Conservation (phyloP, 352 stramenopile genomes). For the Aphanomyces euteiches region DNA sequence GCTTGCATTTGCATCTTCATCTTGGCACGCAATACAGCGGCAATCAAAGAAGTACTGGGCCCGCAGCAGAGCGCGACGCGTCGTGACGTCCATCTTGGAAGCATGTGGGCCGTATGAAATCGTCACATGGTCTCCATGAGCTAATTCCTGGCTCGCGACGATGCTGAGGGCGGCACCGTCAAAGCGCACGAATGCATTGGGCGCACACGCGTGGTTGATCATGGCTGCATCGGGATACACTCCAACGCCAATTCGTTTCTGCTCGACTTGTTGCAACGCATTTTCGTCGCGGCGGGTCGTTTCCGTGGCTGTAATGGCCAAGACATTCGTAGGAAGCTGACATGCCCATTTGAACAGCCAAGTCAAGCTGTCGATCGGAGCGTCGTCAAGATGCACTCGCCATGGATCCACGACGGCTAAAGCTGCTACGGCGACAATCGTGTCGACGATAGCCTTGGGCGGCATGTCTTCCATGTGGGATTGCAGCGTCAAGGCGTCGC, state of each 20-base stretch:
- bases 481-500: not conserved
- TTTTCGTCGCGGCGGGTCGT: not conserved
- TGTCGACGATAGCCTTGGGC: not conserved
- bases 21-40: not conserved
- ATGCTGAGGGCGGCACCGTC: not conserved
- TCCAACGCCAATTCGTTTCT: slow-evolving; percentile 1
- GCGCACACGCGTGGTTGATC: slow-evolving; percentile 22
- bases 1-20: not conserved
- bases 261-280: not conserved
- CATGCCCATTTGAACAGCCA: not conserved
- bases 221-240: slow-evolving; percentile 6
- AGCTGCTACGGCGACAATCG: not conserved
- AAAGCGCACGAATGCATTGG: slow-evolving; percentile 19
- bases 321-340: slow-evolving; percentile 12
- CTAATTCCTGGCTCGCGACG: slow-evolving; percentile 1
- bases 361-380: not conserved
- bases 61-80: not conserved
- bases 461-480: not conserved
- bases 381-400: not conserved
- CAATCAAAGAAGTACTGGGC: slow-evolving; percentile 18
- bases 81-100: slow-evolving; percentile 3
- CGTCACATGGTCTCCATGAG: not conserved
- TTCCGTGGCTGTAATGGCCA: slow-evolving; percentile 20
- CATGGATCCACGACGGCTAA: not conserved
- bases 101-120: slow-evolving; percentile 26